phyloP scores from a whole-genome alignment of 176 grass and related monocot genomes.

The Carex cristatella region DNA sequence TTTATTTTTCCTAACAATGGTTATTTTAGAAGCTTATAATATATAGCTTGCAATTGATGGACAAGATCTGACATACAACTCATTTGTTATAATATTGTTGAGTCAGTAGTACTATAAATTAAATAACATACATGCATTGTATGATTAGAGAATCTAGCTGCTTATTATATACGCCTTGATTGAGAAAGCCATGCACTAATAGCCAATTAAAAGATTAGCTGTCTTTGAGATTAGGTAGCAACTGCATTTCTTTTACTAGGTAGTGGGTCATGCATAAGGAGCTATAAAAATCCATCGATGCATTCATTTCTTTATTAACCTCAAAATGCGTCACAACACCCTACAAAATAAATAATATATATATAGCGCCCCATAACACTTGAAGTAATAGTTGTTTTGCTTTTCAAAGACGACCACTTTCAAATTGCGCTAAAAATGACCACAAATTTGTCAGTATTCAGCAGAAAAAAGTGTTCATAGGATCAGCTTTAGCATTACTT shows the following conservation, averaged over 20 bases:
- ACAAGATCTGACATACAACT: constrained; percentile 24
- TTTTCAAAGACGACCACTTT: not conserved
- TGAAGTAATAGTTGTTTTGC: not conserved
- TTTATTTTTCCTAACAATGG: constrained; percentile 12
- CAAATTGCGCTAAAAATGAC: not conserved
- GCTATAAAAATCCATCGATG: not conserved
- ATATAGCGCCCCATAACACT: not conserved
- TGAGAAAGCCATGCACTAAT: constrained; percentile 24
- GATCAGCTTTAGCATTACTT: not conserved
- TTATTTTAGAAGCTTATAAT: constrained; percentile 1
- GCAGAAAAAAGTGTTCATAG: not conserved
- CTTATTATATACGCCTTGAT: constrained; percentile 30
- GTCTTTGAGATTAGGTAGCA: constrained; percentile 23
- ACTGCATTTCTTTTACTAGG: constrained; percentile 3
- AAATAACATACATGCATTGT: constrained; percentile 12
- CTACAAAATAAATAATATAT: not conserved
- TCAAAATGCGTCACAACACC: not conserved
- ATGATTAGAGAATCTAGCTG: constrained; percentile 30
- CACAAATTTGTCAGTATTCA: not conserved
- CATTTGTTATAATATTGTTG: constrained; percentile 19
- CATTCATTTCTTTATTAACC: not conserved
- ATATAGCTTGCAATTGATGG: not conserved
- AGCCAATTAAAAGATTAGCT: constrained; percentile 22
- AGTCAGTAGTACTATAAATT: constrained; percentile 1
- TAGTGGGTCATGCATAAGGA: constrained; percentile 7